Base-by-base conservation (phyloP, 768 basidiomycete species). In the Crucibulum laeve region DNA sequence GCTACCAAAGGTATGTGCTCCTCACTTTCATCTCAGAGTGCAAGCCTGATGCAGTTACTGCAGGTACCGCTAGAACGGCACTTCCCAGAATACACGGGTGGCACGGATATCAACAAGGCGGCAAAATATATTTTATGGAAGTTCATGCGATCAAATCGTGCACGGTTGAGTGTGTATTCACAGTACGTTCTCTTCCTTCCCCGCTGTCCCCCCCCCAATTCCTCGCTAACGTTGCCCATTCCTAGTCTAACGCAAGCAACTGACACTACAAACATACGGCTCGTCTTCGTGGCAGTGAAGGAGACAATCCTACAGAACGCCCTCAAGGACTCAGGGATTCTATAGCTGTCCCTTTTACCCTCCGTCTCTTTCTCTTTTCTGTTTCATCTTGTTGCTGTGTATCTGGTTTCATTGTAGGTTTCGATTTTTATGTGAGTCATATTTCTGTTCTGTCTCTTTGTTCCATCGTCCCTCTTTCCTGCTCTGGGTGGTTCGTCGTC, bases 121-220 rank as follows among this genome's bases (percentile, higher is more conserved):
- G 91, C 92, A 0, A 92, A 93, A 53, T 95, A 91, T 51, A 92
- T 97, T 42, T 69, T 97, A 26, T 96, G 91, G 93, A 70, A 87
- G 55, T 97, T 95, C 54, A 93, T 92, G 75, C 90, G 95, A 62
- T 84, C 87, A 43, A 95, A 94, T 53, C 68, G 87, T 17, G 88
- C 88, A 42, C 63, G 83, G 40, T 64, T 94, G 52, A 91, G 84
- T 45, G 87, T 96, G 15, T 96, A 94, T 62, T 92, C 92, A 2
- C 92, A 96, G 88, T 88, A 49, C 25, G 85, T 74, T 10, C 8
- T 38, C 15, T 49, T 39, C 11, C 21, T 24, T 41, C 25, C 32
- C 28, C 25, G 18, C 22, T 25, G n/a, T 7, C 5, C 26, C 28
- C 14, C 15, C 24, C 18, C 24, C n/a, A n/a, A n/a, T n/a, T n/a